Percentiles rank a stretch among this genome's conserved stretches.
Conservation (phyloP, 768 basidiomycete species). For the Exsudoporus frostii region DNA sequence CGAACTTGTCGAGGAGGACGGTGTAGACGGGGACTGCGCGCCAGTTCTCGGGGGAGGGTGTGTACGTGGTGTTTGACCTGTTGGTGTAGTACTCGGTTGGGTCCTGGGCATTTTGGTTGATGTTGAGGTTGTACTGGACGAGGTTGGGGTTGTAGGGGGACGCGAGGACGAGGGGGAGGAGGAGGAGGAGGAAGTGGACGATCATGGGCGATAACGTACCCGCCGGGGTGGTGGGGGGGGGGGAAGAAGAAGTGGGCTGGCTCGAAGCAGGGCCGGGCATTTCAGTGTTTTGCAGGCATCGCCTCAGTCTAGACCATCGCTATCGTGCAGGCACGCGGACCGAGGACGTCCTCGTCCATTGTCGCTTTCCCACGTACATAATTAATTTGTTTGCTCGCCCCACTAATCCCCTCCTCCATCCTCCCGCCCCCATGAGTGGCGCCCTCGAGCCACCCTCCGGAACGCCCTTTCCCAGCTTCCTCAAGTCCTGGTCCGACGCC, state of each 20-base stretch:
- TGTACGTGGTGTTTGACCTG: conserved; percentile 65
- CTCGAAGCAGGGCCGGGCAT: no score
- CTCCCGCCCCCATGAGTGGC: background rate
- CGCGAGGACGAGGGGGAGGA: conserved; percentile 42
- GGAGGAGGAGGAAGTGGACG: conserved; percentile 36
- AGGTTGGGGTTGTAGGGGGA: conserved; percentile 70
- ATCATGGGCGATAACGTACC: background rate
- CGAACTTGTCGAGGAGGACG: conserved; percentile 88
- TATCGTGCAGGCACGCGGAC: no score
- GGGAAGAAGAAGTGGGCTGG: background rate
- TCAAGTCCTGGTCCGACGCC: conserved; percentile 67
- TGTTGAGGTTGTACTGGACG: conserved; percentile 73
- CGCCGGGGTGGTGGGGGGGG: background rate
- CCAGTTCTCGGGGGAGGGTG: conserved; percentile 83
- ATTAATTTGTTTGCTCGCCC: no score
- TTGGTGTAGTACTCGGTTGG: conserved; percentile 63
- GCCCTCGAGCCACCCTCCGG: conserved; percentile 55
- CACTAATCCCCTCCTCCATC: background rate
- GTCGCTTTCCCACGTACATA: no score
- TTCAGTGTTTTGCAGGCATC: no score
- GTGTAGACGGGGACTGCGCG: conserved; percentile 77
- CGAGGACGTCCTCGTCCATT: no score
- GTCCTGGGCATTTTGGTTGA: conserved; percentile 65
- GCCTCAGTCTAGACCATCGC: background rate
- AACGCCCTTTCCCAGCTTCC: conserved; percentile 56